Percentiles rank a stretch among this genome's conserved stretches.
Evolutionary conservation across 768 basidiomycete species (phyloP).

Genomic region (Termitomyces sp.): DNA sequence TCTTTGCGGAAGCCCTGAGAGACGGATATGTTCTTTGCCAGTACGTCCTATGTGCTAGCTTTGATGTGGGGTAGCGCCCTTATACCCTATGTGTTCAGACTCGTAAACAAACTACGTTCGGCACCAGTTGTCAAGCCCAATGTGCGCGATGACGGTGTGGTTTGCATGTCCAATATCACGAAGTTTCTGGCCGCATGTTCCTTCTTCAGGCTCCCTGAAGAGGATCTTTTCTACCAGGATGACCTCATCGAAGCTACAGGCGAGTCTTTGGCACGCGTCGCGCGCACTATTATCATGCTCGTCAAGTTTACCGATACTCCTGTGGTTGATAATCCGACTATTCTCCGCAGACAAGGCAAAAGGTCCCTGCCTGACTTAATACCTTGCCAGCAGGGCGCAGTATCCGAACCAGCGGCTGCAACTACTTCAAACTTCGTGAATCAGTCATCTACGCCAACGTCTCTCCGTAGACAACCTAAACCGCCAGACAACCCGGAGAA

Average conservation of each 20-base stretch:
- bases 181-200: conserved; percentile 76
- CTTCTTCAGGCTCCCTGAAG: conserved; percentile 54
- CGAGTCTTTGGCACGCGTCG: conserved; percentile 67
- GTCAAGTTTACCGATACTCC: conserved; percentile 57
- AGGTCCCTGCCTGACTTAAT: conserved; percentile 18
- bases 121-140: conserved; percentile 58
- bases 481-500: conserved; percentile 55
- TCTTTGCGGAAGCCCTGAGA: conserved; percentile 70
- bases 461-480: conserved; percentile 38
- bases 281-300: conserved; percentile 65
- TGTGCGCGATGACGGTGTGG: conserved; percentile 59
- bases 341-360: conserved; percentile 35
- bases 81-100: conserved; percentile 32
- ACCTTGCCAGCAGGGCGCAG: conserved; percentile 28
- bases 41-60: conserved; percentile 46
- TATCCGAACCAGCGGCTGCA: conserved; percentile 40
- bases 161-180: conserved; percentile 65
- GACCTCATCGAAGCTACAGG: conserved; percentile 59
- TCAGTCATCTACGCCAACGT: conserved; percentile 30
- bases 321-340: conserved; percentile 37
- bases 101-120: conserved; percentile 74
- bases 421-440: conserved; percentile 59
- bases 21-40: conserved; percentile 90
- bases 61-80: not conserved
- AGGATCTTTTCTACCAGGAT: conserved; percentile 63